Conservation (phyloP, 345 rosid species). For the Crucihimalaya himalaica region DNA sequence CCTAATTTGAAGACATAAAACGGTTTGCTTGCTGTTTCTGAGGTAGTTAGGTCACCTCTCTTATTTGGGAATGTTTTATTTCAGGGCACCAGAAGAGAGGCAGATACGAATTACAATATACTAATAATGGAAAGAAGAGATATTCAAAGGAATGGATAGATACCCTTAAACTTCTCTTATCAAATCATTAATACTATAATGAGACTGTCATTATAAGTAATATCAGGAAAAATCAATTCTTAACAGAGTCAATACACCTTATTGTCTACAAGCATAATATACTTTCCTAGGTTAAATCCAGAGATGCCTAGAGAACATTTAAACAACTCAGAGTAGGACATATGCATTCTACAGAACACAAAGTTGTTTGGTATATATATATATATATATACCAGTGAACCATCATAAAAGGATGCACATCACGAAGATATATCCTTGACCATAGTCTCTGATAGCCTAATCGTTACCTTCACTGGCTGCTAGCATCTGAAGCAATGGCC, state of each 20-base stretch:
- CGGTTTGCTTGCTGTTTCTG: conserved; percentile 6
- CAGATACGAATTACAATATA: background rate
- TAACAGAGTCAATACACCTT: conserved; percentile 17
- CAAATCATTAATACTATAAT: too few relatives aligned
- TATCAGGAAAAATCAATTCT: background rate
- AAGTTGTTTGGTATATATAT: conserved; percentile 3
- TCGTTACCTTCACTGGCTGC: conserved; percentile 38
- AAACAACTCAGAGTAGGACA: background rate
- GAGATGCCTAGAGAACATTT: background rate
- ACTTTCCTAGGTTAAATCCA: background rate
- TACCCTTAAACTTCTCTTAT: too few relatives aligned
- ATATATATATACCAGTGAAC: conserved; percentile 15
- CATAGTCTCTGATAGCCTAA: conserved; percentile 8
- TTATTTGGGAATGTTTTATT: conserved; percentile 21
- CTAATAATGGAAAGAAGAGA: conserved; percentile 34
- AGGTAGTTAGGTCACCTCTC: conserved; percentile 11
- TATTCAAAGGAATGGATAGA: too few relatives aligned
- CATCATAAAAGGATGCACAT: background rate
- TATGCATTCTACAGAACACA: background rate
- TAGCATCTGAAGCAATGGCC: too few relatives aligned
- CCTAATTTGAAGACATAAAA: conserved; percentile 21
- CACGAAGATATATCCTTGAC: background rate
- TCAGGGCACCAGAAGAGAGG: conserved; percentile 27
- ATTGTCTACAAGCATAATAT: background rate
- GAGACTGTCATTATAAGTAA: conserved; percentile 20